Evolutionary conservation across 1,284 basidiomycete genomes (phyloP), one percentile per base, ranked within the genome.

Genomic region (Lentinus polychrous): DNA sequence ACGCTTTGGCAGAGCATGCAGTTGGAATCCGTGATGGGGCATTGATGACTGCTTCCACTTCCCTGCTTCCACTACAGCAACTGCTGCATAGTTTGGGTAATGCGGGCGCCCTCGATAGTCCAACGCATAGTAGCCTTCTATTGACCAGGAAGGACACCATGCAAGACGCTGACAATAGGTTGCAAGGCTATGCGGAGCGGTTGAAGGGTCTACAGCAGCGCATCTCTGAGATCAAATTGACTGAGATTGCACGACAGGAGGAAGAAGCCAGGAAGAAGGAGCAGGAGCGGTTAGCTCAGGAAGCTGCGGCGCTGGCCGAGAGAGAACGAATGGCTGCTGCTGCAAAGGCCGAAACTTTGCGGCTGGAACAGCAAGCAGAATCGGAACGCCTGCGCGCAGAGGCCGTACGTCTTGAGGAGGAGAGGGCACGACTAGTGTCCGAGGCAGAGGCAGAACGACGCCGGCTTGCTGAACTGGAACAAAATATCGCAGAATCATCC

Each of bases 231-330:
- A 63, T 64, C 41, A 15, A 15, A 15, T 5, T 14, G 40, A 8
- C 42, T 20, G 31, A 43, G 23, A 41, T 14, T 27, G 24, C 39
- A 20, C 37, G 53, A 48, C 57, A 54, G 34, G 63, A 63, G 45
- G 62, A 62, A 38, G 63, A 65, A 47, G 60, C 60, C 66, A 60
- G 23, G 35, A 66, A 65, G 15, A 49, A 66, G 40, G 71, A 68
- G 48, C 55, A 55, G 40, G 52, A 57, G 15, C 64, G 70, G 4
- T 42, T 68, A 33, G 68, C 72, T 52, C 58, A 65, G 20, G 65
- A 70, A 48, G 54, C 52, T 18, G 57, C 56, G 24, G 54, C 52
- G 37, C 43, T 38, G 12, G 22, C 51, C 46, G 64, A 53, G 55
- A 60, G 61, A 57, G 45, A 58, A 50, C 3, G 62, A 61, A 22